These are phyloP conservation scores for Zygosaccharomyces sapae DNA, from an alignment of 1,139 yeast species.

Conservation along the genomic window DNA sequence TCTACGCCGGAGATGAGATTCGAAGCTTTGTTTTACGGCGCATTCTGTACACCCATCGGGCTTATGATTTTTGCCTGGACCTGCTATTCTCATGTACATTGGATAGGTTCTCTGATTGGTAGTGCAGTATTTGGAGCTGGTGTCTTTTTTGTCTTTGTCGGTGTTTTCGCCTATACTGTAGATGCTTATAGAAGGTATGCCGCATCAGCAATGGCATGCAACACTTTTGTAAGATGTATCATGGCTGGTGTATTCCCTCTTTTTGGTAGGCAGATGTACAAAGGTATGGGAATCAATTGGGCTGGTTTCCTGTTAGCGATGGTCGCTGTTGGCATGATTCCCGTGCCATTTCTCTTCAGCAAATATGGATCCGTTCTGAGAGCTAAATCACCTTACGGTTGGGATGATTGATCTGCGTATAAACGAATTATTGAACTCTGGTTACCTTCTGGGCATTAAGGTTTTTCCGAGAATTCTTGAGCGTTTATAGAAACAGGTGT, in stretches of 20 bases:
- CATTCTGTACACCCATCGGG: slow-evolving; percentile 53
- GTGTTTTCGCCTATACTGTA: slow-evolving; percentile 56
- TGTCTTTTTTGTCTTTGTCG: slow-evolving; percentile 52
- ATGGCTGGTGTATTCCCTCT: slow-evolving; percentile 77
- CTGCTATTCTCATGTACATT: slow-evolving; percentile 50
- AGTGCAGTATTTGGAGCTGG: slow-evolving; percentile 58
- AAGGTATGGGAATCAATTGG: slow-evolving; percentile 56
- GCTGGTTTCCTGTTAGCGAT: slow-evolving; percentile 57
- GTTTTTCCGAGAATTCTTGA: not conserved
- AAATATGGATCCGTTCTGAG: slow-evolving; percentile 62
- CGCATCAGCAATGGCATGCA: slow-evolving; percentile 81
- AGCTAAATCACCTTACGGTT: slow-evolving; percentile 53
- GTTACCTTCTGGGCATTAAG: not conserved
- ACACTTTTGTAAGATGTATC: slow-evolving; percentile 62
- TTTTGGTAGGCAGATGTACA: slow-evolving; percentile 58
- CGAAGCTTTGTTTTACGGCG: slow-evolving; percentile 47
- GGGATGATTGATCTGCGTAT: slow-evolving; percentile 23
- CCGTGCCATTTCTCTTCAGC: slow-evolving; percentile 73
- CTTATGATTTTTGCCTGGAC: slow-evolving; percentile 80
- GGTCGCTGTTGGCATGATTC: slow-evolving; percentile 52
- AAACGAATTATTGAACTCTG: not conserved
- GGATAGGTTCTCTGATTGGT: slow-evolving; percentile 71
- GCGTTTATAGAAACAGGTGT: not conserved
- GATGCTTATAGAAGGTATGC: slow-evolving; percentile 60
- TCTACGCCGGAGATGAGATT: slow-evolving; percentile 60